Conservation (phyloP, 129 eudicot species). For the Lonicera japonica region DNA sequence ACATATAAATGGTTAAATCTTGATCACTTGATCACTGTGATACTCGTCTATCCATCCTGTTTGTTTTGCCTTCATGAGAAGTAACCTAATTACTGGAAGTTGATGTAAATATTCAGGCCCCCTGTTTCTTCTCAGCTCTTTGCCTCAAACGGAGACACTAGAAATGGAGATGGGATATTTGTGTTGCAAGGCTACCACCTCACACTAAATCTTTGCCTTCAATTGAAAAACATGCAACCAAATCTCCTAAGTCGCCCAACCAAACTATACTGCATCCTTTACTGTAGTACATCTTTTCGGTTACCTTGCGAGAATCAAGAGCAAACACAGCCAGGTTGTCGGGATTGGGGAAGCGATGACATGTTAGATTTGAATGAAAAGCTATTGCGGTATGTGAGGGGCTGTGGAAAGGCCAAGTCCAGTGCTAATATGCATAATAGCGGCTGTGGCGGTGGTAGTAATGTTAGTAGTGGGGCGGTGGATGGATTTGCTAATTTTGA, state of each 20-base stretch:
- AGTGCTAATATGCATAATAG: not conserved
- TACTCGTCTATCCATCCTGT: not conserved
- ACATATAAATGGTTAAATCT: not conserved
- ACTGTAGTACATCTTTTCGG: conserved; percentile 30
- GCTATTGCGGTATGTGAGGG: conserved; percentile 40
- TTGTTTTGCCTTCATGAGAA: not conserved
- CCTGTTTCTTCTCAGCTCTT: conserved; percentile 52
- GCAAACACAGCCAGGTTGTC: conserved; percentile 19
- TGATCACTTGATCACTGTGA: not conserved
- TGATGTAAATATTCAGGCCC: conserved; percentile 43
- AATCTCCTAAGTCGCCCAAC: conserved; percentile 24
- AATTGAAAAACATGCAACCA: conserved; percentile 39
- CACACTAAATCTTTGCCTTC: conserved; percentile 66
- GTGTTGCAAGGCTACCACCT: conserved; percentile 46
- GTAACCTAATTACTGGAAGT: conserved; percentile 6
- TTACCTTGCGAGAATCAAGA: conserved; percentile 9
- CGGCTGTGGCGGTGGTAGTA: conserved; percentile 13
- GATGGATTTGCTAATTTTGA: conserved; percentile 43
- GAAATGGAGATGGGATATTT: conserved; percentile 32
- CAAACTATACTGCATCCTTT: conserved; percentile 66
- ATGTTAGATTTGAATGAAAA: conserved; percentile 44
- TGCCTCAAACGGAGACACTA: conserved; percentile 39
- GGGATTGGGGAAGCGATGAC: conserved; percentile 34
- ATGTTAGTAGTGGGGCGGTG: conserved; percentile 16
- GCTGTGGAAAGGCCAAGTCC: conserved; percentile 10